Conservation (phyloP, 805 yeast species). For the Kodamaea nitidulidarum region DNA sequence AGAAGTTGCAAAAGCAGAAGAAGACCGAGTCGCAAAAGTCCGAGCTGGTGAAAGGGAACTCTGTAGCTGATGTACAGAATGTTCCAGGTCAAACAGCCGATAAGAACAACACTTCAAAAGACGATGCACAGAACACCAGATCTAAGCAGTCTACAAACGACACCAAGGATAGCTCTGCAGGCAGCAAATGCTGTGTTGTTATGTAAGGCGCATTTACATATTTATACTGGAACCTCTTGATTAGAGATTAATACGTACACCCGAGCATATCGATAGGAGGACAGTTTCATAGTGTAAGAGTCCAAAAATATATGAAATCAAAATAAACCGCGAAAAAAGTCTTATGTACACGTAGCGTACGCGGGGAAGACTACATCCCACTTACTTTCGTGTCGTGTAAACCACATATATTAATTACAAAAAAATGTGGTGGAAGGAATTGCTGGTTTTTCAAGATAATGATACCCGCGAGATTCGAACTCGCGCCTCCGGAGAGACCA, state of each 20-base stretch:
- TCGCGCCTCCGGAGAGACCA: constrained; percentile 46
- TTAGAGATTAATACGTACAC: neutral
- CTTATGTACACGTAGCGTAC: no score
- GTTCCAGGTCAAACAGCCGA: constrained; percentile 6
- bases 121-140: constrained; percentile 14
- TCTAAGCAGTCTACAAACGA: constrained; percentile 19
- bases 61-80: constrained; percentile 1
- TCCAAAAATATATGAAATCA: no score
- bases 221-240: no score
- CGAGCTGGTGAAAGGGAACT: constrained; percentile 4
- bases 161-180: constrained; percentile 10
- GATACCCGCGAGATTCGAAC: constrained; percentile 44
- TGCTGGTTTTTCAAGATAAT: constrained; percentile 29
- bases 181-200: constrained; percentile 29
- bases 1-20: constrained; percentile 41
- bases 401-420: no score
- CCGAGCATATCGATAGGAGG: no score
- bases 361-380: no score
- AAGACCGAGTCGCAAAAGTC: constrained; percentile 10
- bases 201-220: constrained; percentile 15
- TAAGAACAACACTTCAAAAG: constrained; percentile 6
- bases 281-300: no score
- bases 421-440: constrained; percentile 24
- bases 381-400: no score
- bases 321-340: no score